These are phyloP conservation scores for Aphanoascus verrucosus DNA, from an alignment of 2,329 filamentous ascomycete species.

Conservation along the genomic window DNA sequence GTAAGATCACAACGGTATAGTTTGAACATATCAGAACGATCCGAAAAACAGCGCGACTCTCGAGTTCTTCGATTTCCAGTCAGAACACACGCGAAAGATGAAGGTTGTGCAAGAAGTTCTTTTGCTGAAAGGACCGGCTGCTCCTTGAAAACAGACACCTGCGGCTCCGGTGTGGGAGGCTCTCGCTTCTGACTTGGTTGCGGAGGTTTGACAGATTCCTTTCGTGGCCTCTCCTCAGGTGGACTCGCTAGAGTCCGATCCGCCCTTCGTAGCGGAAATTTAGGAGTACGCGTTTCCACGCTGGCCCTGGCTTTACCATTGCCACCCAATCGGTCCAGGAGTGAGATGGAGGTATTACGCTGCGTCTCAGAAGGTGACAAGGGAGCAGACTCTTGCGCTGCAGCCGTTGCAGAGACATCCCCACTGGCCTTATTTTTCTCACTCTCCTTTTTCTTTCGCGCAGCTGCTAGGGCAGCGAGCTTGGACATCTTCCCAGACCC, in stretches of 20 bases:
- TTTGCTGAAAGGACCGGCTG: not conserved
- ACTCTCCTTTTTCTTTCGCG: constrained; percentile 70
- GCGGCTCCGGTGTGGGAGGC: not conserved
- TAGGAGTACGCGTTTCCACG: not conserved
- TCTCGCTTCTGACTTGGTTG: not conserved
- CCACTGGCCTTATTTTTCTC: constrained; percentile 39
- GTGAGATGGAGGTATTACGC: constrained; percentile 24
- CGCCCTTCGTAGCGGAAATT: constrained; percentile 6
- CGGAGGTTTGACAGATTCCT: not conserved
- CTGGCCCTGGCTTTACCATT: constrained; percentile 19
- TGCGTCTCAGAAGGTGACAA: constrained; percentile 15
- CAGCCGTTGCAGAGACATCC: too few species aligned
- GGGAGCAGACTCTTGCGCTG: not conserved
- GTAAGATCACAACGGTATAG: constrained; percentile 32
- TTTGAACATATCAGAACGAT: constrained; percentile 8
- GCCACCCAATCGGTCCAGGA: constrained; percentile 31
- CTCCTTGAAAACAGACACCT: not conserved
- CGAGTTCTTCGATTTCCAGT: constrained; percentile 23
- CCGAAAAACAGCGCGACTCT: not conserved
- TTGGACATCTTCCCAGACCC: constrained; percentile 68
- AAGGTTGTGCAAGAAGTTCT: constrained; percentile 38
- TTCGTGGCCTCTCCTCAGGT: not conserved
- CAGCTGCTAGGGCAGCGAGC: constrained; percentile 76
- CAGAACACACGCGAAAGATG: constrained; percentile 41
- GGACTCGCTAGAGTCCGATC: not conserved